Conservation (phyloP, 2,329 filamentous ascomycete species). For the Aspergillus japonicus region DNA sequence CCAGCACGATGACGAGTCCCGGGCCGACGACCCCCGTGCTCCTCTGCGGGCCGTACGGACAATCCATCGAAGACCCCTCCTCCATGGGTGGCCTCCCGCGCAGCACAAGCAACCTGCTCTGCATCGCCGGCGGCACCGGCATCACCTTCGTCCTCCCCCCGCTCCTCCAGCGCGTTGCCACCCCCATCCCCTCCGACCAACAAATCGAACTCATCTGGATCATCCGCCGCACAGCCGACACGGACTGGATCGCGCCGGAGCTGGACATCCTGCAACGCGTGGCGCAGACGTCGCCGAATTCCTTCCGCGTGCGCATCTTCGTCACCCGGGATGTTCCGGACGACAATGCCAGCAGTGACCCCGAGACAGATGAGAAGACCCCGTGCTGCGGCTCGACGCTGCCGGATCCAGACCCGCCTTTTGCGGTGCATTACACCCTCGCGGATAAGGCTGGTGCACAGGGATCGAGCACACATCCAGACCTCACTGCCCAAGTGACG, state of each 20-base stretch:
- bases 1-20: not conserved
- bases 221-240: constrained; percentile 54
- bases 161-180: constrained; percentile 40
- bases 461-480: constrained; percentile 20
- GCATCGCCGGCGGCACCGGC: constrained; percentile 58
- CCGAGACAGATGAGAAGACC: not conserved
- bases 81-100: constrained; percentile 29
- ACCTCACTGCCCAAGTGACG: constrained; percentile 49
- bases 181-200: not conserved
- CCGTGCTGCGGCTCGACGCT: not conserved
- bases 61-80: constrained; percentile 42
- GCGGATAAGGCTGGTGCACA: not conserved
- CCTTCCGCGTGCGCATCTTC: constrained; percentile 56
- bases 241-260: constrained; percentile 60
- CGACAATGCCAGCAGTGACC: too few relatives aligned
- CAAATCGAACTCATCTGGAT: constrained; percentile 64
- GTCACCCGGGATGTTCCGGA: constrained; percentile 54
- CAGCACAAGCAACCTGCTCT: constrained; percentile 47
- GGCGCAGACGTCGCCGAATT: constrained; percentile 34
- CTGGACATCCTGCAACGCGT: constrained; percentile 49
- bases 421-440: constrained; percentile 15
- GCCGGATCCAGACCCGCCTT: not conserved
- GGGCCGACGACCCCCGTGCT: constrained; percentile 52
- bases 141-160: constrained; percentile 57
- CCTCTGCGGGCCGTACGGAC: constrained; percentile 64